Evolutionary conservation across 371 early-diverging fungal species (phyloP).

Genomic region (Sporodiniella umbellata): DNA sequence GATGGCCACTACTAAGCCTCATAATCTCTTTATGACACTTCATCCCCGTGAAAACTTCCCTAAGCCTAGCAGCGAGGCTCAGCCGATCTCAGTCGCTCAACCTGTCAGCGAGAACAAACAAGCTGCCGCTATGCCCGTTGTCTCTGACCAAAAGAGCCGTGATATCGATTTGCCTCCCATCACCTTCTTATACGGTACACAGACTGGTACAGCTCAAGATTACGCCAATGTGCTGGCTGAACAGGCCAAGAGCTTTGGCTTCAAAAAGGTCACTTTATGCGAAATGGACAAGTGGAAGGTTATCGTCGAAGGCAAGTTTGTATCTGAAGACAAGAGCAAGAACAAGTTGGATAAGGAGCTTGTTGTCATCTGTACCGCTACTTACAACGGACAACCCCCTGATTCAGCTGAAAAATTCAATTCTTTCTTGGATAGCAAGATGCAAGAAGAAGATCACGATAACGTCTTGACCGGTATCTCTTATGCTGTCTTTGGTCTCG

Average conservation of each 20-base stretch:
- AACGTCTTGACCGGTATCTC: constrained; percentile 28
- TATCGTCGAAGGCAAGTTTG: constrained; percentile 27
- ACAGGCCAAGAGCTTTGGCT: constrained; percentile 48
- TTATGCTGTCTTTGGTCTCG: constrained; percentile 55
- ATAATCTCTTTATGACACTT: constrained; percentile 31
- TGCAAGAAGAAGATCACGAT: constrained; percentile 20
- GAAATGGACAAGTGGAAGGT: constrained; percentile 52
- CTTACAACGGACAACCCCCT: constrained; percentile 61
- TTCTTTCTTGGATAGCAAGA: constrained; percentile 37
- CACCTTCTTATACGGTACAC: constrained; percentile 52
- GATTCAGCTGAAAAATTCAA: constrained; percentile 54
- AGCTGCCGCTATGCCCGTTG: constrained; percentile 9
- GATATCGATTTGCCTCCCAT: constrained; percentile 25
- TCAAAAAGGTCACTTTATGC: constrained; percentile 20
- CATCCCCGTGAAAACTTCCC: constrained; percentile 42
- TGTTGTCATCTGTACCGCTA: constrained; percentile 45
- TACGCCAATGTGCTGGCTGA: constrained; percentile 42
- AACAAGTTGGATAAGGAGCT: constrained; percentile 31
- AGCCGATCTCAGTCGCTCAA: neutral
- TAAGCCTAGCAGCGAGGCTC: constrained; percentile 13
- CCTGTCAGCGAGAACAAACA: constrained; percentile 2
- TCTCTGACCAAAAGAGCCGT: neutral
- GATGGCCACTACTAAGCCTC: constrained; percentile 39
- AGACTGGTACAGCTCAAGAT: constrained; percentile 57
- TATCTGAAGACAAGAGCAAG: constrained; percentile 6